A percentile compares a stretch with the other conserved stretches of the same genome.
Conservation (phyloP, 768 basidiomycete species). For the Pisolithus orientalis region DNA sequence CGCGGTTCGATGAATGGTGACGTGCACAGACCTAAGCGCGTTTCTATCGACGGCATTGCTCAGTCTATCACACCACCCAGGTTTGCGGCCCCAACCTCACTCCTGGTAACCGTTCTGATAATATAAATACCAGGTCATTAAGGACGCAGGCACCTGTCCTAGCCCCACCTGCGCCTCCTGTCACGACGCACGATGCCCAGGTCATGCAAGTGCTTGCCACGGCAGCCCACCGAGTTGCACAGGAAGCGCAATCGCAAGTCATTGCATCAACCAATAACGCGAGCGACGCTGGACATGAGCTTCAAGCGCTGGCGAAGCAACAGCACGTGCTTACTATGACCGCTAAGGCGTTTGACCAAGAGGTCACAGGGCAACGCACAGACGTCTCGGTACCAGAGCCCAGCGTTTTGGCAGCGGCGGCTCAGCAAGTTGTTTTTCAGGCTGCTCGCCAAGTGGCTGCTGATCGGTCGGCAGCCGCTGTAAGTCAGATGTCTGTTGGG, state of each 20-base stretch:
- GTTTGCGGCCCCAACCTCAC: constrained; percentile 13
- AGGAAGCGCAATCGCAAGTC: constrained; percentile 65
- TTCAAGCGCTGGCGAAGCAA: constrained; percentile 73
- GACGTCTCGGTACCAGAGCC: constrained; percentile 42
- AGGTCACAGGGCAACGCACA: constrained; percentile 47
- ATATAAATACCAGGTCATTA: constrained; percentile 16
- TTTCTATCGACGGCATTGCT: constrained; percentile 34
- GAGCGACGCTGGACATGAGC: constrained; percentile 39
- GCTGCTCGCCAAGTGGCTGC: constrained; percentile 59
- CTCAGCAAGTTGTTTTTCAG: constrained; percentile 75
- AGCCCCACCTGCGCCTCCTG: constrained; percentile 17
- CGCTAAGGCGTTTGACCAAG: constrained; percentile 71
- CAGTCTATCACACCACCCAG: constrained; percentile 26
- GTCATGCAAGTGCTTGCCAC: constrained; percentile 73
- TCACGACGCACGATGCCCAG: constrained; percentile 52
- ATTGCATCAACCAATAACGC: constrained; percentile 44
- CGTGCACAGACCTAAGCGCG: constrained; percentile 33
- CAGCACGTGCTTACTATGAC: constrained; percentile 70
- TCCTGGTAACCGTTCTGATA: constrained; percentile 4
- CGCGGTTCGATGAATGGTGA: constrained; percentile 45
- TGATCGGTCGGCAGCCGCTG: constrained; percentile 41
- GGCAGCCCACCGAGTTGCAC: constrained; percentile 72
- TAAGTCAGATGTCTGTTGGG: constrained; percentile 34
- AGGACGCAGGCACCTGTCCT: constrained; percentile 29
- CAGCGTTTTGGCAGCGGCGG: constrained; percentile 64